Evolutionary conservation across 129 eudicot species (phyloP).

Genomic region (Flaveria linearis): DNA sequence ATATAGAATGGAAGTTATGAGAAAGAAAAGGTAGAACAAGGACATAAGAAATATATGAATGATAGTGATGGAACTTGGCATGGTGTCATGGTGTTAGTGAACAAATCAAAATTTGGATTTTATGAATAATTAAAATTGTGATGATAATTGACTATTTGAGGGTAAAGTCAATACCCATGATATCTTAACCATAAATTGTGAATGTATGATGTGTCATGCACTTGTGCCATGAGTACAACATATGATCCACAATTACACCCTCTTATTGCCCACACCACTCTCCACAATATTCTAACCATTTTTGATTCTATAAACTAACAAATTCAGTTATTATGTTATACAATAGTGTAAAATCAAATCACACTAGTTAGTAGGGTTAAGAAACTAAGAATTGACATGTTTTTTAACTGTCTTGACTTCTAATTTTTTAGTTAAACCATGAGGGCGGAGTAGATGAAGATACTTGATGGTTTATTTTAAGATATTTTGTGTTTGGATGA

Average conservation of each 20-base stretch:
- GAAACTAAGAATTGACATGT: no score
- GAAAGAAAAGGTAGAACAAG: constrained; percentile 12
- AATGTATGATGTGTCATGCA: constrained; percentile 29
- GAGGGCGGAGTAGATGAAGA: no score
- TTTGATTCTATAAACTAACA: background rate
- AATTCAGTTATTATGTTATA: background rate
- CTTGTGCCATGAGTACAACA: constrained; percentile 13
- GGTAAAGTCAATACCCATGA: constrained; percentile 31
- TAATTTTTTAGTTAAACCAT: no score
- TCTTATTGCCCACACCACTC: constrained; percentile 18
- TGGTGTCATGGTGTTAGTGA: constrained; percentile 25
- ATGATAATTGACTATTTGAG: constrained; percentile 9
- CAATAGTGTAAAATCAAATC: background rate
- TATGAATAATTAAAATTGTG: constrained; percentile 19
- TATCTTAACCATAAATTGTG: constrained; percentile 23
- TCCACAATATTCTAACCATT: background rate
- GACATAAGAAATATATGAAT: constrained; percentile 14
- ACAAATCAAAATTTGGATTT: constrained; percentile 30
- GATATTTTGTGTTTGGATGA: no score
- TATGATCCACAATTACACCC: background rate
- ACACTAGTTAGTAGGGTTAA: no score
- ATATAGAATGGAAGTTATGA: background rate
- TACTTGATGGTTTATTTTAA: no score
- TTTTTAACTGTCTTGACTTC: no score
- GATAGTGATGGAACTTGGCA: constrained; percentile 30